Conservation (phyloP, 257 asterid species). For the Solanum chmielewskii region DNA sequence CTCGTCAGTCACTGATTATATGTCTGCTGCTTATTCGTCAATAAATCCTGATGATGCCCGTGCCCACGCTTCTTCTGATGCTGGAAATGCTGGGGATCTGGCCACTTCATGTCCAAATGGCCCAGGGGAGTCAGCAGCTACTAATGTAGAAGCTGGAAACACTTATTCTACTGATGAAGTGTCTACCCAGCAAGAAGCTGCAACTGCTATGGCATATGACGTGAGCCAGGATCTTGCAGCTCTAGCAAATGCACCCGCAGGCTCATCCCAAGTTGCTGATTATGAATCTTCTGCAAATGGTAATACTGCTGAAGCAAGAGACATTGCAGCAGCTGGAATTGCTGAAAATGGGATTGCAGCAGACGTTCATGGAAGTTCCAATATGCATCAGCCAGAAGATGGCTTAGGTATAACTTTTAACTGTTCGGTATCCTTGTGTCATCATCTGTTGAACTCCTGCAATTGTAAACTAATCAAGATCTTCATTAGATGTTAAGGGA, state of each 20-base stretch:
- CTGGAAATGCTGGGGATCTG: slow-evolving; percentile 5
- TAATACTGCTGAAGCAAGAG: slow-evolving; percentile 30
- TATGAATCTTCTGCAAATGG: slow-evolving; percentile 39
- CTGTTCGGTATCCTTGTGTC: not conserved
- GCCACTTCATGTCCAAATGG: not conserved
- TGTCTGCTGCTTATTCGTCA: not conserved
- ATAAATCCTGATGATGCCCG: slow-evolving; percentile 4
- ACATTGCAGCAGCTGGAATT: slow-evolving; percentile 17
- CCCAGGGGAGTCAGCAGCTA: not conserved
- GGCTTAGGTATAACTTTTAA: slow-evolving; percentile 42
- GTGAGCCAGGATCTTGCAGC: slow-evolving; percentile 22
- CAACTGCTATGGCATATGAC: slow-evolving; percentile 12
- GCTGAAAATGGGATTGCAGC: slow-evolving; percentile 51
- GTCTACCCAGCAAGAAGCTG: slow-evolving; percentile 28
- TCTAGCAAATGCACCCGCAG: slow-evolving; percentile 19
- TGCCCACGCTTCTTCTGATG: not conserved
- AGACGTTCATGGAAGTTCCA: slow-evolving; percentile 42
- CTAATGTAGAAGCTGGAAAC: slow-evolving; percentile 11
- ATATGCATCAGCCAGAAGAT: slow-evolving; percentile 51
- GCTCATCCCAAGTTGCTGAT: slow-evolving; percentile 29
- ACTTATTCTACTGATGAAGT: slow-evolving; percentile 7
- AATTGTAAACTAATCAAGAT: not conserved
- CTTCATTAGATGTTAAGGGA: not conserved
- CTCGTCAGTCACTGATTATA: not conserved
- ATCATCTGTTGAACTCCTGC: not conserved